Evolutionary conservation across 345 rosid species (phyloP).

Genomic region (Syzygium oleosum): DNA sequence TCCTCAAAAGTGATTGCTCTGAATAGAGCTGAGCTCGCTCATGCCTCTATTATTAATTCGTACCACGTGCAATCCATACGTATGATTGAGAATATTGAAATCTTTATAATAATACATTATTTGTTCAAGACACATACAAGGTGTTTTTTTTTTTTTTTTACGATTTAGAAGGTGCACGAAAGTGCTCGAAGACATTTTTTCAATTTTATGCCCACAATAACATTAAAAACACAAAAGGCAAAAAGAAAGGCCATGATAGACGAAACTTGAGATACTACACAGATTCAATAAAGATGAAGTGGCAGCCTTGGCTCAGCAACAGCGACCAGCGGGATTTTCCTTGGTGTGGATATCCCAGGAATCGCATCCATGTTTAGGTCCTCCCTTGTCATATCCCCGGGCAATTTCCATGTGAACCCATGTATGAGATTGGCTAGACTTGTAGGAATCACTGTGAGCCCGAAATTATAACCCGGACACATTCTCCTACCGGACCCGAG

Average conservation of each 20-base stretch:
- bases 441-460: neutral
- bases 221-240: neutral
- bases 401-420: slow-evolving; percentile 2
- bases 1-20: neutral
- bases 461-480: slow-evolving; percentile 14
- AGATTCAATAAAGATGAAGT: neutral
- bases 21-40: neutral
- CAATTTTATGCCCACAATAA: neutral
- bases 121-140: neutral
- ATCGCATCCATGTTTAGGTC: slow-evolving; percentile 2
- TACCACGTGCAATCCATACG: neutral
- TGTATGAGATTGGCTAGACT: slow-evolving; percentile 3
- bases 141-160: too few species aligned
- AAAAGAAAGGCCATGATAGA: neutral
- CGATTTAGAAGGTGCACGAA: neutral
- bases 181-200: neutral
- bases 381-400: neutral
- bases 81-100: neutral
- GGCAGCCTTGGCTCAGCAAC: slow-evolving; percentile 1
- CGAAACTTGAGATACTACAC: neutral
- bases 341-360: slow-evolving; percentile 1
- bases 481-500: slow-evolving; percentile 31
- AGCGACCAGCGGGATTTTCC: neutral
- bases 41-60: neutral
- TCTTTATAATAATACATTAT: neutral